phyloP scores from a whole-genome alignment of 1,139 yeast species.

The Blastobotrys ciferrii region DNA sequence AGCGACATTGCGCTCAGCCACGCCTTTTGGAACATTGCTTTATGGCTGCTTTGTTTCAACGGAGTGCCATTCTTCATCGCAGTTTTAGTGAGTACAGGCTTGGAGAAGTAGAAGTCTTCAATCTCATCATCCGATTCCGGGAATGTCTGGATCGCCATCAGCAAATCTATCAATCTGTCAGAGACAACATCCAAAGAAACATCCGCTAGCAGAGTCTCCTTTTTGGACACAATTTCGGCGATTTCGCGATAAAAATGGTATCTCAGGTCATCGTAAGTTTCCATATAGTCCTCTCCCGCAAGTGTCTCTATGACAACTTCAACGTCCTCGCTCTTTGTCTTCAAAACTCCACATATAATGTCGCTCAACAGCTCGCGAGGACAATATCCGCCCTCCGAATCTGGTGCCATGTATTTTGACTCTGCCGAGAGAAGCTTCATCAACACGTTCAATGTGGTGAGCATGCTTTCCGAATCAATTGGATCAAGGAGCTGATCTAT shows the following conservation, averaged over 20 bases:
- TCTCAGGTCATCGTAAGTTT: conserved; percentile 40
- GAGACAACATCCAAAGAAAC: conserved; percentile 14
- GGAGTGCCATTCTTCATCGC: conserved; percentile 47
- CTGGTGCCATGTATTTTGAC: conserved; percentile 49
- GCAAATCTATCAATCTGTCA: conserved; percentile 15
- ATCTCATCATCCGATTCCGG: conserved; percentile 33
- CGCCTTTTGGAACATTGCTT: conserved; percentile 63
- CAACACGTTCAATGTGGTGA: conserved; percentile 51
- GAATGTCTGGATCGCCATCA: conserved; percentile 16
- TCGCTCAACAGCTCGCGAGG: conserved; percentile 56
- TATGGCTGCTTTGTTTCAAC: conserved; percentile 54
- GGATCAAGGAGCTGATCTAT: conserved; percentile 35
- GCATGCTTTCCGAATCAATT: conserved; percentile 50
- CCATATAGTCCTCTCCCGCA: conserved; percentile 48
- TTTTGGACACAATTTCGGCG: conserved; percentile 17
- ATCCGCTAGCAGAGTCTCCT: conserved; percentile 3
- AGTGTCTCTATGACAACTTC: conserved; percentile 61
- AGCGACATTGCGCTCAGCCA: conserved; percentile 60
- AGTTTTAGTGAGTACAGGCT: conserved; percentile 43
- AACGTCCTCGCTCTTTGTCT: conserved; percentile 27
- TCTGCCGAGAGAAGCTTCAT: conserved; percentile 65
- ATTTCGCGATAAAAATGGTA: conserved; percentile 30
- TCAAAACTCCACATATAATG: conserved; percentile 50
- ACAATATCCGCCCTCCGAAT: conserved; percentile 53
- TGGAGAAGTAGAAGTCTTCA: conserved; percentile 35